Conservation (phyloP, 108 stramenopile species). For the Skeletonema tropicum region DNA sequence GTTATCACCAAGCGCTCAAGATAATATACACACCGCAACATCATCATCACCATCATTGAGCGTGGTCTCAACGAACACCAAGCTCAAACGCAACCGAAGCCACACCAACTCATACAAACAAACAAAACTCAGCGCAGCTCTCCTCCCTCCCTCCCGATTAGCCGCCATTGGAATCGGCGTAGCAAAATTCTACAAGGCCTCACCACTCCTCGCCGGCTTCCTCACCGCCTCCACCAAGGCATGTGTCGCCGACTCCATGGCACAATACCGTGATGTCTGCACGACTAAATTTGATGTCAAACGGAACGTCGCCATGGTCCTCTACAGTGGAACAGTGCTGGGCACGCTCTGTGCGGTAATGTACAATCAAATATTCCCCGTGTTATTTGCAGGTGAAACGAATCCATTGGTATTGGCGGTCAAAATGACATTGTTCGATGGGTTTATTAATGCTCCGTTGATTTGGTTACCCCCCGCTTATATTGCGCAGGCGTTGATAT, state of each 20-base stretch:
- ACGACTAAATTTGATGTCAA: constrained; percentile 1
- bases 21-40: background rate
- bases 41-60: background rate
- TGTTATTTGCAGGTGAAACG: background rate
- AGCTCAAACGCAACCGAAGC: background rate
- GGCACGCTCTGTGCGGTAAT: background rate
- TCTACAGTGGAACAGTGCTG: constrained; percentile 2
- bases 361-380: constrained; percentile 9
- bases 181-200: constrained; percentile 18
- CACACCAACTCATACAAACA: background rate
- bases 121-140: background rate
- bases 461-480: constrained; percentile 37
- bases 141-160: background rate
- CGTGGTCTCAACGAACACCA: background rate
- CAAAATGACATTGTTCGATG: constrained; percentile 20
- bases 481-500: constrained; percentile 25
- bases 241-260: constrained; percentile 8
- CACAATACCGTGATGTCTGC: constrained; percentile 8
- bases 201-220: constrained; percentile 8
- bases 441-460: constrained; percentile 23
- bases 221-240: constrained; percentile 18
- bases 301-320: constrained; percentile 3
- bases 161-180: constrained; percentile 1
- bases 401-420: background rate
- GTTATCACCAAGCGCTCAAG: background rate